Percentiles rank a stretch among this genome's conserved stretches.
Conservation (phyloP, 129 eudicot genomes). For the Sambucus nigra region DNA sequence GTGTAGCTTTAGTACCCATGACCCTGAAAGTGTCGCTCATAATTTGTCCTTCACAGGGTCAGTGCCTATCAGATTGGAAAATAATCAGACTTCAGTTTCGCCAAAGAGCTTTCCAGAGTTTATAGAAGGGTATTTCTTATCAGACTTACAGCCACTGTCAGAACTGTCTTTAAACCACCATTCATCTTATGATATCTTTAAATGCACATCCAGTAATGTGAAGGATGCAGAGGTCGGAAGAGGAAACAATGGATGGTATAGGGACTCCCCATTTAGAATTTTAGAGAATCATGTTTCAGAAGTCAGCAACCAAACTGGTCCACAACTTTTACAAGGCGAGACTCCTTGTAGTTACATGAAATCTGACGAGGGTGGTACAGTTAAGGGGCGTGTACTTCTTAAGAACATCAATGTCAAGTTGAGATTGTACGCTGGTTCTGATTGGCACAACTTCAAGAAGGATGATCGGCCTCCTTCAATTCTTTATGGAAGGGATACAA, state of each 20-base stretch:
- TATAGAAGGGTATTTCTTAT: conserved; percentile 74
- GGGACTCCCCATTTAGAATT: conserved; percentile 34
- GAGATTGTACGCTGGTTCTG: conserved; percentile 78
- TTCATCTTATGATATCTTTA: conserved; percentile 18
- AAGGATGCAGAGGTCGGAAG: conserved; percentile 24
- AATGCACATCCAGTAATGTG: conserved; percentile 16
- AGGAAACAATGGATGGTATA: conserved; percentile 72
- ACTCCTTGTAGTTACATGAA: conserved; percentile 16
- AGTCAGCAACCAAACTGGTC: conserved; percentile 11
- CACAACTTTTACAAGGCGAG: conserved; percentile 14
- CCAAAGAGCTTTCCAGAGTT: conserved; percentile 34
- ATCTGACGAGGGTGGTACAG: conserved; percentile 22
- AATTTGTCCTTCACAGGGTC: conserved; percentile 18
- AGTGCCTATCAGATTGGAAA: conserved; percentile 20
- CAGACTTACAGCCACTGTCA: conserved; percentile 46
- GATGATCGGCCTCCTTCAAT: conserved; percentile 13
- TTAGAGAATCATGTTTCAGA: conserved; percentile 62
- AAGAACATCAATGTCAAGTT: conserved; percentile 60
- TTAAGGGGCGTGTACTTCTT: conserved; percentile 55
- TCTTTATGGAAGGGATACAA: conserved; percentile 38
- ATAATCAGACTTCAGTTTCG: conserved; percentile 18
- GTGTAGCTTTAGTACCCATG: neutral
- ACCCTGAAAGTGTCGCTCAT: conserved; percentile 4
- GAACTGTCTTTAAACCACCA: conserved; percentile 29
- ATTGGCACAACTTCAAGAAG: conserved; percentile 42